phyloP scores from a whole-genome alignment of 2,329 filamentous ascomycete genomes.

The Calonectria fujianensis region DNA sequence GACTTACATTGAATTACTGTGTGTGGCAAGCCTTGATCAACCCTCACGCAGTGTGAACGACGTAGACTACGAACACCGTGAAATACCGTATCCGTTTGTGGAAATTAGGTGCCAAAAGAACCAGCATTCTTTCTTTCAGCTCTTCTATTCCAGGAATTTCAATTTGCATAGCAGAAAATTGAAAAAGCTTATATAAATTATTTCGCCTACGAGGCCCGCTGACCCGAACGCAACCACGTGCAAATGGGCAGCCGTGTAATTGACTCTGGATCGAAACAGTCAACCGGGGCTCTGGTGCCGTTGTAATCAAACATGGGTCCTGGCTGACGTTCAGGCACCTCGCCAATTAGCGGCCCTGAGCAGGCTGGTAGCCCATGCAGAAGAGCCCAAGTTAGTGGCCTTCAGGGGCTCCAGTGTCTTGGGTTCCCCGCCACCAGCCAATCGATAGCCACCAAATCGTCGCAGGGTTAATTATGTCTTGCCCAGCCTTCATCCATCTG shows the following conservation, averaged over 20 bases:
- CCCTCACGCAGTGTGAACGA: not conserved
- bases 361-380: constrained; percentile 32
- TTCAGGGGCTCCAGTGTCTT: constrained; percentile 45
- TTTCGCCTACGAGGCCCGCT: not conserved
- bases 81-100: not conserved
- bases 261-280: constrained; percentile 13
- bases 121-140: not conserved
- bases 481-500: constrained; percentile 42
- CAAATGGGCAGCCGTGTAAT: constrained; percentile 14
- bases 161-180: not conserved
- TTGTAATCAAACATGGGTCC: constrained; percentile 31
- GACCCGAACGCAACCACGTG: constrained; percentile 16
- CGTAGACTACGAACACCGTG: not conserved
- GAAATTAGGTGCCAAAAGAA: not conserved
- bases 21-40: not conserved
- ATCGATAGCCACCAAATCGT: constrained; percentile 51
- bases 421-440: constrained; percentile 50
- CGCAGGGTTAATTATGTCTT: constrained; percentile 47
- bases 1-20: not conserved
- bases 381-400: constrained; percentile 30
- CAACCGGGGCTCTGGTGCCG: constrained; percentile 12
- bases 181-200: not conserved
- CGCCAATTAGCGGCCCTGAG: constrained; percentile 35
- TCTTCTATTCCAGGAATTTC: not conserved
- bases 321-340: constrained; percentile 32